Evolutionary conservation across 2,329 filamentous ascomycete species (phyloP), one percentile per base, ranked within the genome.

Genomic region (Epichloe festucae): DNA sequence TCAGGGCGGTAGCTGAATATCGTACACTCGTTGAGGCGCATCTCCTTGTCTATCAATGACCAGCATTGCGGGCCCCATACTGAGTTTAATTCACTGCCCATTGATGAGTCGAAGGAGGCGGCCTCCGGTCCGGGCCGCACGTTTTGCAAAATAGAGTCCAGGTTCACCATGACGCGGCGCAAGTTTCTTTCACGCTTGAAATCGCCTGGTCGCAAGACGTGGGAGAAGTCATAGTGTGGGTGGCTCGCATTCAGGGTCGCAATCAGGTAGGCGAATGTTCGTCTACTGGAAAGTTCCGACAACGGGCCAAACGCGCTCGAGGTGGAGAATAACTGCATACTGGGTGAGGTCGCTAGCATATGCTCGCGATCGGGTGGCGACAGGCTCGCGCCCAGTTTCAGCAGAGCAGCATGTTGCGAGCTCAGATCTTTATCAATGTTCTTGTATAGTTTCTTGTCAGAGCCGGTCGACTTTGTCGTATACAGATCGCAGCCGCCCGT

Each of bases 391-490:
- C 91, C 90, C 31, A 95, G 79, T 56, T 89, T 85, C 48, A 96
- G 75, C 2, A 95, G 79, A 7, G 89, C 87, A 59, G 89, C 87
- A 75, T 97, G 89, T 67, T 95, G 89, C 39, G 87, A 86, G 67
- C 94, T 89, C 53, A 98, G 80, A 34, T 87, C 89, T 63, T 87
- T 82, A 65, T 96, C 90, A 64, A 98, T 97, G 65, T 85, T 87
- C 70, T 90, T 94, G 75, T 96, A 96, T 8, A 98, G 76, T 66
- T 97, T 97, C 78, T 96, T 96, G 67, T 98, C 93, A 56, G 85
- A 84, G 45, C 90, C 89, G 51, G 91, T 89, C 34, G 93, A 90
- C 70, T 98, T 98, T 27, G 90, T 96, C 10, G 91, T 97, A 74
- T 96, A 98, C 17, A 97, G 78, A 68, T 98, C 93, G 75, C 91